Base-by-base conservation (phyloP, 768 basidiomycete genomes). In the Steccherinum ochraceum region DNA sequence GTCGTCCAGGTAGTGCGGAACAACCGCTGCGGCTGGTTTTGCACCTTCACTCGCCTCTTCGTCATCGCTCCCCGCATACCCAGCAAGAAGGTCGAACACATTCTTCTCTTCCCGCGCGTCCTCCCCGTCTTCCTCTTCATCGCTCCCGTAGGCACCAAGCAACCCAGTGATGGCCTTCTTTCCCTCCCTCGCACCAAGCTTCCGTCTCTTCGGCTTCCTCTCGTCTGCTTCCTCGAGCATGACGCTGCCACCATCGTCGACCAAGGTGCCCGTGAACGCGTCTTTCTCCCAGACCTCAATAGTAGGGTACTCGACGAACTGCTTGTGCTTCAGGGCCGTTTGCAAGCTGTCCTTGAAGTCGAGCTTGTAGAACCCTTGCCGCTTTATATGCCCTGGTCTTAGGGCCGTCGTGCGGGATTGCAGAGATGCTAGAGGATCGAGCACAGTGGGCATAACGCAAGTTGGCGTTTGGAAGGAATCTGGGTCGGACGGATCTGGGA, bases 241-340 rank as follows among this genome's bases (percentile, higher is more conserved):
- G 27, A 78, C 59, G 3, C 68, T 55, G 2, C 83, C 83, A 44
- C 72, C 63, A 40, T 72, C 71, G 51, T 86, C 77, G 13, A 86
- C 70, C n/a, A 89, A 59, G 7, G 70, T 70, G 5, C 81, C 84
- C 5, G 65, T 67, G 65, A 90, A 93, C 24, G 81, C 67, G 18
- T 63, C 70, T 20, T 68, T 77, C 44, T 84, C 79, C 73, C 83
- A 84, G 4, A 94, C 66, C 50, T 92, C 85, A 42, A 95, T 80
- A 1, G 83, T 83, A 5, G 93, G 93, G 60, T 80, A 95, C 64
- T 95, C 93, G 25, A 87, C 76, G 64, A 93, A 92, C 24, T 79
- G 71, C 40, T 79, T 86, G 46, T 80, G 67, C 27, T 70, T 72
- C 42, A 95, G 69, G 5, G 75, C 66, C 21, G 62, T 58, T 10